These are phyloP conservation scores for Alternaria atra DNA, from an alignment of 2,329 filamentous ascomycete genomes.

Conservation along the genomic window DNA sequence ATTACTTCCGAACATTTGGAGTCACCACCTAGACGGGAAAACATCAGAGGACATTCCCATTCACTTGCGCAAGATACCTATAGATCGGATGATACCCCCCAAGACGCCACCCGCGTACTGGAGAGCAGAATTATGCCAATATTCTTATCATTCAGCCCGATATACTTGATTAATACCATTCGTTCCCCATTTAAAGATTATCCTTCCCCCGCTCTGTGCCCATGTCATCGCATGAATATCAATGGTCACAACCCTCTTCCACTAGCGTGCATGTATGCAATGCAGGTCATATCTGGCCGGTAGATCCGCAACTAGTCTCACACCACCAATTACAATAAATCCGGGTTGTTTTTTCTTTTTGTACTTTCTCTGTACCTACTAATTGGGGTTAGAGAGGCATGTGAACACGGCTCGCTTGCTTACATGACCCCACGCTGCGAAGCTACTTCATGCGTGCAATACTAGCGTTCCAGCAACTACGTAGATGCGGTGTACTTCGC, in stretches of 20 bases:
- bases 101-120: neutral
- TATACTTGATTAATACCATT: neutral
- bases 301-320: neutral
- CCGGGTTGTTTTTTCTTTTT: neutral
- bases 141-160: conserved; percentile 3
- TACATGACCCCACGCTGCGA: conserved; percentile 6
- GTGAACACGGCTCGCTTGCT: neutral
- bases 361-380: neutral
- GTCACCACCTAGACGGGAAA: neutral
- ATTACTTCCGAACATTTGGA: neutral
- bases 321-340: neutral
- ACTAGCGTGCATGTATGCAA: conserved; percentile 7
- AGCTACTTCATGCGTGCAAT: neutral
- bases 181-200: neutral
- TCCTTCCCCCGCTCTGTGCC: neutral
- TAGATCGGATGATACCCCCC: conserved; percentile 26
- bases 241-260: neutral
- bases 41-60: conserved; percentile 1
- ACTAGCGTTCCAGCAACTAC: neutral
- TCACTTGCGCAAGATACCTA: conserved; percentile 11
- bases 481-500: neutral
- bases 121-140: neutral
- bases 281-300: conserved; percentile 6
- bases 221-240: neutral
- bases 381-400: neutral